phyloP scores from a whole-genome alignment of 2,329 filamentous ascomycete species.

The Aspergillus proliferans region DNA sequence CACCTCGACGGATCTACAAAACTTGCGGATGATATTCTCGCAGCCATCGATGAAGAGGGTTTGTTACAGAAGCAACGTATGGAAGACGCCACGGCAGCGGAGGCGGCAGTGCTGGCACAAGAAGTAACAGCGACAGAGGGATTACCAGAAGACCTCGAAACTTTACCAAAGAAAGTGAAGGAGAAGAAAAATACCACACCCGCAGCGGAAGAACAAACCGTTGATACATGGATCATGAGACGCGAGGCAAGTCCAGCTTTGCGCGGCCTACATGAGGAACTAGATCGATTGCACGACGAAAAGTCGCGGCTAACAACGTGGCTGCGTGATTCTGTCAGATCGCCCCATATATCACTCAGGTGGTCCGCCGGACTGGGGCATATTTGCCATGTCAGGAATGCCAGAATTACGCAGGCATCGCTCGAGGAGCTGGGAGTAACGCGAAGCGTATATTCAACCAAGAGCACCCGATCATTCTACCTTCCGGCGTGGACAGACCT shows the following conservation, averaged over 20 bases:
- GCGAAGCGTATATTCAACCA: constrained; percentile 67
- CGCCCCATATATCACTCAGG: constrained; percentile 65
- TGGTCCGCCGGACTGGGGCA: constrained; percentile 86
- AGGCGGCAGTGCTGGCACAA: constrained; percentile 67
- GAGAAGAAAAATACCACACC: constrained; percentile 21
- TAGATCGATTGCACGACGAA: constrained; percentile 55
- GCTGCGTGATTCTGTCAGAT: constrained; percentile 57
- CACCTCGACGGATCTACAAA: constrained; percentile 57
- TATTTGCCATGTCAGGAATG: constrained; percentile 79
- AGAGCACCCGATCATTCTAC: constrained; percentile 78
- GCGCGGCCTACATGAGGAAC: constrained; percentile 58
- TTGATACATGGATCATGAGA: constrained; percentile 60
- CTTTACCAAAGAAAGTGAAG: constrained; percentile 49
- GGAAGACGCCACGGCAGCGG: constrained; percentile 64
- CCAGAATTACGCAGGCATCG: constrained; percentile 54
- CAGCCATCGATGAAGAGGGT: constrained; percentile 87
- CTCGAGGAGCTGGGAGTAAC: constrained; percentile 40
- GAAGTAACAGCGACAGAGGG: constrained; percentile 64
- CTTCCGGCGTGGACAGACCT: constrained; percentile 76
- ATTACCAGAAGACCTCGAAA: constrained; percentile 48
- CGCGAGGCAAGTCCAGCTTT: constrained; percentile 61
- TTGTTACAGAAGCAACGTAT: constrained; percentile 72
- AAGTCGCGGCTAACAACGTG: constrained; percentile 55
- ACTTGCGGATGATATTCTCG: constrained; percentile 64
- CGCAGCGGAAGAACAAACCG: constrained; percentile 31